phyloP scores from a whole-genome alignment of 108 stramenopile species.

The Schizochytrium sp. region DNA sequence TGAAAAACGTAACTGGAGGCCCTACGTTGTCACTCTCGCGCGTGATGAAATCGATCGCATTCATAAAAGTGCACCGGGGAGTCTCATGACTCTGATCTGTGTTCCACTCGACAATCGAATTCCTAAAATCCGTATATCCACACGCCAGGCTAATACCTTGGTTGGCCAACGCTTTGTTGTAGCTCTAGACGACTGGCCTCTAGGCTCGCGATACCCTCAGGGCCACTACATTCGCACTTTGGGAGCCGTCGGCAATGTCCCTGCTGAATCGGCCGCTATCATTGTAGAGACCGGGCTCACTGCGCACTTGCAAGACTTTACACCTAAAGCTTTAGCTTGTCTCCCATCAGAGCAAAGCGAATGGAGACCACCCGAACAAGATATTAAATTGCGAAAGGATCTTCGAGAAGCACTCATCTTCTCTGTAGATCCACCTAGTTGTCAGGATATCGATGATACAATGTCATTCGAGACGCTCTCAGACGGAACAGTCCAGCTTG shows the following conservation, averaged over 20 bases:
- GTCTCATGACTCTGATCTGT: slow-evolving; percentile 8
- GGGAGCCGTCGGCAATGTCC: slow-evolving; percentile 87
- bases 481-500: slow-evolving; percentile 93
- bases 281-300: slow-evolving; percentile 43
- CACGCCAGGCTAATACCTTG: slow-evolving; percentile 83
- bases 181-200: slow-evolving; percentile 91
- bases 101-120: slow-evolving; percentile 85
- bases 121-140: slow-evolving; percentile 85
- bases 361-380: slow-evolving; percentile 63
- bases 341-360: background rate
- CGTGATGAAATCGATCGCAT: background rate
- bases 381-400: slow-evolving; percentile 83
- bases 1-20: slow-evolving; percentile 31
- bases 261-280: slow-evolving; percentile 82
- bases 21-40: background rate
- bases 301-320: background rate
- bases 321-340: background rate
- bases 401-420: slow-evolving; percentile 88
- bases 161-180: slow-evolving; percentile 84
- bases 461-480: slow-evolving; percentile 80
- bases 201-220: slow-evolving; percentile 84
- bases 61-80: background rate
- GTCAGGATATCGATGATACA: slow-evolving; percentile 99
- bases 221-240: slow-evolving; percentile 91
- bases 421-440: slow-evolving; percentile 98